These are phyloP conservation scores for Trichoderma sp. DNA, from an alignment of 2,329 filamentous ascomycete species.

Conservation along the genomic window DNA sequence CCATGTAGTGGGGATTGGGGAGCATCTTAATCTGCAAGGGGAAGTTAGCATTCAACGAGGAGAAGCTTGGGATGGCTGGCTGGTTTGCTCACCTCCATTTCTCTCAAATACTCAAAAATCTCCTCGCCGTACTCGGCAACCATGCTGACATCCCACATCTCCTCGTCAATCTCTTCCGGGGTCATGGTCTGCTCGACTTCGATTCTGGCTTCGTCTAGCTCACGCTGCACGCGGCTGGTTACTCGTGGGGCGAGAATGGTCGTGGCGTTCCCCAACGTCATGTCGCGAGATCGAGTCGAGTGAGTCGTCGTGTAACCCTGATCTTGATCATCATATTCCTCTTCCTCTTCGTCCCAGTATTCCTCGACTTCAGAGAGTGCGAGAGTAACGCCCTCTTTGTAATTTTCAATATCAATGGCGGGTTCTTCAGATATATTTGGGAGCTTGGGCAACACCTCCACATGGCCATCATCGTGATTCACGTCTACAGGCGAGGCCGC, in stretches of 20 bases:
- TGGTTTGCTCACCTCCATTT: constrained; percentile 67
- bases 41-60: not conserved
- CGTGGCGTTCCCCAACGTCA: constrained; percentile 50
- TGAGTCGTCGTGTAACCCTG: constrained; percentile 76
- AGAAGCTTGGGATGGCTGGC: not conserved
- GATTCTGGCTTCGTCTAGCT: constrained; percentile 64
- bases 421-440: constrained; percentile 33
- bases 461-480: constrained; percentile 26
- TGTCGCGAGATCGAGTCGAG: constrained; percentile 68
- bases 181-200: constrained; percentile 68
- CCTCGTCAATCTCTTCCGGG: constrained; percentile 78
- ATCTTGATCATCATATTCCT: constrained; percentile 55
- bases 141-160: constrained; percentile 93
- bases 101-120: constrained; percentile 88
- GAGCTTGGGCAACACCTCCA: constrained; percentile 29
- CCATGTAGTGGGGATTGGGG: constrained; percentile 93
- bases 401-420: constrained; percentile 23
- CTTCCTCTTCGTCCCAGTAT: constrained; percentile 76
- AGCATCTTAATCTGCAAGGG: constrained; percentile 66
- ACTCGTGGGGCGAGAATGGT: constrained; percentile 68
- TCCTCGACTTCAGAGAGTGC: constrained; percentile 54
- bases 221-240: constrained; percentile 64
- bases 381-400: constrained; percentile 27
- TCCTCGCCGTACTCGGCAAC: constrained; percentile 95
- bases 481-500: constrained; percentile 26